These are phyloP conservation scores for Macrophomina pseudophaseolina DNA, from an alignment of 2,329 filamentous ascomycete species.

Conservation along the genomic window DNA sequence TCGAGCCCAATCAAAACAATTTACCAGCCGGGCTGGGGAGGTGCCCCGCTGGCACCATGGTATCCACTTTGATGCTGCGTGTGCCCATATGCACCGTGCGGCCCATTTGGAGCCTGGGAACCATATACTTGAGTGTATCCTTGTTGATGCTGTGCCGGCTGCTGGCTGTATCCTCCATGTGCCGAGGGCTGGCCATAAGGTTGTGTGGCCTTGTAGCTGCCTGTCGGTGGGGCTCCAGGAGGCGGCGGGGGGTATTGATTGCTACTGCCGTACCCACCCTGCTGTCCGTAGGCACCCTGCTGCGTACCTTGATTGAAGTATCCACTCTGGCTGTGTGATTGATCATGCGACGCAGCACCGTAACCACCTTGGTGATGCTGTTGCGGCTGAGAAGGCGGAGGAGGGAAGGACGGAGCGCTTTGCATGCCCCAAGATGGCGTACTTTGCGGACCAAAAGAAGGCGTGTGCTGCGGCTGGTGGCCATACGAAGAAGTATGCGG, in stretches of 20 bases:
- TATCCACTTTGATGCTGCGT: constrained; percentile 13
- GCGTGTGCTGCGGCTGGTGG: constrained; percentile 10
- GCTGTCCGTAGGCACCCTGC: constrained; percentile 13
- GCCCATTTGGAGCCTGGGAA: background rate
- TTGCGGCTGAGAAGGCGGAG: constrained; percentile 18
- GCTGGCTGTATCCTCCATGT: constrained; percentile 12
- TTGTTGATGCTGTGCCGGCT: constrained; percentile 16
- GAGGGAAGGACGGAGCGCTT: constrained; percentile 13
- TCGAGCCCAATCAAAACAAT: background rate
- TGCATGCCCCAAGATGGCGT: constrained; percentile 10
- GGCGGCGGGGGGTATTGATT: constrained; percentile 5
- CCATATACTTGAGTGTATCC: background rate
- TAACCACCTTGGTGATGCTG: constrained; percentile 19
- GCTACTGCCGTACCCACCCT: constrained; percentile 1
- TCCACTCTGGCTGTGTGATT: constrained; percentile 3
- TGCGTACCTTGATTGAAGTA: constrained; percentile 15
- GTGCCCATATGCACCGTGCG: constrained; percentile 9
- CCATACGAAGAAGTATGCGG: constrained; percentile 1
- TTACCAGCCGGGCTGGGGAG: constrained; percentile 21
- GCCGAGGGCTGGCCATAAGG: constrained; percentile 10
- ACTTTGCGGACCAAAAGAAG: constrained; percentile 21
- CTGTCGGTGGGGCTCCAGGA: background rate
- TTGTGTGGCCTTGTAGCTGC: background rate
- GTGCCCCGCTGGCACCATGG: background rate
- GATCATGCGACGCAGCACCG: constrained; percentile 1